These are phyloP conservation scores for Trifolium fragiferum DNA, from an alignment of 306 rosid genomes.

Conservation along the genomic window DNA sequence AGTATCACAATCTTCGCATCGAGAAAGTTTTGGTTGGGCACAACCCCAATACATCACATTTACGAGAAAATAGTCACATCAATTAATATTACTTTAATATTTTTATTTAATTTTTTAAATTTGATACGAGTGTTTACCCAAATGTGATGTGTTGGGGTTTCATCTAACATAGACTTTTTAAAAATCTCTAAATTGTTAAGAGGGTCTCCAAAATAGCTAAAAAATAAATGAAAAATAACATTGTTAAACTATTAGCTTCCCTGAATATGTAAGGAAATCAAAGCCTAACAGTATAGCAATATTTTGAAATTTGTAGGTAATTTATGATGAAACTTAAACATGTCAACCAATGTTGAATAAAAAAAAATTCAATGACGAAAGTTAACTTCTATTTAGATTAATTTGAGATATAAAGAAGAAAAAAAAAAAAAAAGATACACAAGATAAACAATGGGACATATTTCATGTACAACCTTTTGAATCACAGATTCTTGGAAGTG, in stretches of 20 bases:
- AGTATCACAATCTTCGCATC: too few relatives aligned
- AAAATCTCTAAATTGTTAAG: not conserved
- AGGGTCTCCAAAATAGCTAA: not conserved
- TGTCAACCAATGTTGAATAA: not conserved
- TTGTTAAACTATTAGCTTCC: not conserved
- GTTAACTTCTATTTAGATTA: conserved; percentile 12
- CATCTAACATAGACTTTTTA: too few relatives aligned
- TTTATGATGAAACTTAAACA: not conserved
- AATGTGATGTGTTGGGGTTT: too few relatives aligned
- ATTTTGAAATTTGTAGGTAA: not conserved
- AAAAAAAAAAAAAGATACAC: too few relatives aligned
- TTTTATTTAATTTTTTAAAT: too few relatives aligned
- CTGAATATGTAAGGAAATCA: not conserved
- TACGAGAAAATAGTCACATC: too few relatives aligned
- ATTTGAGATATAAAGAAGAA: conserved; percentile 19
- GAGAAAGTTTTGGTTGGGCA: too few relatives aligned
- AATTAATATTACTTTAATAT: too few relatives aligned
- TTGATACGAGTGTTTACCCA: too few relatives aligned
- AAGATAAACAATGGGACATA: conserved; percentile 14
- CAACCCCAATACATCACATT: too few relatives aligned
- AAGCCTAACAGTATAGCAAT: not conserved
- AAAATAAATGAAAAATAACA: not conserved
- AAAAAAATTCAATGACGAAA: conserved; percentile 1
- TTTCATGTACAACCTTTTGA: conserved; percentile 38
- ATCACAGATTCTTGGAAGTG: conserved; percentile 33